Conservation (phyloP, 2,329 filamentous ascomycete species). For the Trichoderma sp. region DNA sequence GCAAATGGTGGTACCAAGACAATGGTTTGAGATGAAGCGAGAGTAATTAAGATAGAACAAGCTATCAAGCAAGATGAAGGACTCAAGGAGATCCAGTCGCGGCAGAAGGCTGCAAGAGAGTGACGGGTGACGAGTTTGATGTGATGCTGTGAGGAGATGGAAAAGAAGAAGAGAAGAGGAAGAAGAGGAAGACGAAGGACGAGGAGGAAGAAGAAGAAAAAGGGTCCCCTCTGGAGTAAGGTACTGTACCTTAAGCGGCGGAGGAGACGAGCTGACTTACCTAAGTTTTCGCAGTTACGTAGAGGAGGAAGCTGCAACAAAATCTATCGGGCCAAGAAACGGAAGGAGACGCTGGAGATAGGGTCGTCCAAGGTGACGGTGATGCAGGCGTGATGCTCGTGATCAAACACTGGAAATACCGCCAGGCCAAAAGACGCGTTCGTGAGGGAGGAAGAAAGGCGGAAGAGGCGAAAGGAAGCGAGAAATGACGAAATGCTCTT, state of each 20-base stretch:
- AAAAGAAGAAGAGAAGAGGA: slow-evolving; percentile 29
- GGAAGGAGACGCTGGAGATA: slow-evolving; percentile 27
- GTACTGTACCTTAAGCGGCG: background rate
- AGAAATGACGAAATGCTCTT: slow-evolving; percentile 25
- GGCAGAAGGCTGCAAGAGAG: slow-evolving; percentile 44
- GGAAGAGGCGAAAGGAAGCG: slow-evolving; percentile 24
- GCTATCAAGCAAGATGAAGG: slow-evolving; percentile 61
- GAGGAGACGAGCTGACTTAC: slow-evolving; percentile 26
- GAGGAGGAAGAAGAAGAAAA: slow-evolving; percentile 24
- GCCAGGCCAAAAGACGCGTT: slow-evolving; percentile 6
- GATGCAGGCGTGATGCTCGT: slow-evolving; percentile 27
- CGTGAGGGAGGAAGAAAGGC: slow-evolving; percentile 20
- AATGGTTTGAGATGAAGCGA: slow-evolving; percentile 57
- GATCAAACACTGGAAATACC: background rate
- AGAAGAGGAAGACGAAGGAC: slow-evolving; percentile 26
- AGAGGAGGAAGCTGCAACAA: slow-evolving; percentile 25
- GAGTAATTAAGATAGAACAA: slow-evolving; percentile 61
- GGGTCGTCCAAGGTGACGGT: slow-evolving; percentile 8
- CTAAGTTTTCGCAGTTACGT: slow-evolving; percentile 18
- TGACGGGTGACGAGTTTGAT: slow-evolving; percentile 50
- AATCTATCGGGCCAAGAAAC: slow-evolving; percentile 12
- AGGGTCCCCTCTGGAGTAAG: background rate
- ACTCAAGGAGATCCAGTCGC: slow-evolving; percentile 39
- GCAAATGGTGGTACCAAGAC: slow-evolving; percentile 55
- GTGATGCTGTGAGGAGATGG: slow-evolving; percentile 51